phyloP scores from a whole-genome alignment of 2,329 filamentous ascomycete species.

The Fusarium sp. region DNA sequence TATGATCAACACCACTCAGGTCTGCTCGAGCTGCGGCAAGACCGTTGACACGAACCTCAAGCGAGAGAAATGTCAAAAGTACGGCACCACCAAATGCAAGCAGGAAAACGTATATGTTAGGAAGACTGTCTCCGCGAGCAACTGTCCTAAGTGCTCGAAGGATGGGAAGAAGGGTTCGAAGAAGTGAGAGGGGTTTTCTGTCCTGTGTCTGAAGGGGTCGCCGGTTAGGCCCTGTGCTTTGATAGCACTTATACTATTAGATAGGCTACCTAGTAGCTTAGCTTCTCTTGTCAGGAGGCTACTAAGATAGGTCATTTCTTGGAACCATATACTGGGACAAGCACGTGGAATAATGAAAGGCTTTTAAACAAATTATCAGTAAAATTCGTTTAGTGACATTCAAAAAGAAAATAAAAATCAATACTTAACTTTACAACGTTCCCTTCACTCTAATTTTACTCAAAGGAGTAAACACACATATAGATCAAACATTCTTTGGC shows the following conservation, averaged over 20 bases:
- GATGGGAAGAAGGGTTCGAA: neutral
- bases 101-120: neutral
- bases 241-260: neutral
- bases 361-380: too few species aligned
- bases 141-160: accelerated
- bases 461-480: too few species aligned
- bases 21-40: neutral
- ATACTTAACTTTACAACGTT: too few species aligned
- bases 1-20: neutral
- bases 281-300: too few species aligned
- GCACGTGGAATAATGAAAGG: too few species aligned
- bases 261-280: too few species aligned
- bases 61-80: neutral
- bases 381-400: too few species aligned
- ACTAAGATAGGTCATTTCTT: neutral
- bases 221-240: neutral
- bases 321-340: accelerated
- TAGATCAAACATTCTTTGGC: too few species aligned
- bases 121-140: neutral
- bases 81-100: neutral
- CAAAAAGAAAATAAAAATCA: too few species aligned
- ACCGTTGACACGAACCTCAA: neutral
- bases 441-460: too few species aligned
- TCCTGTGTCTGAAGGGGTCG: accelerated
- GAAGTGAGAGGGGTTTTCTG: neutral